Percentiles rank a stretch among this genome's conserved stretches.
Conservation (phyloP, 73 alveolate genomes). For the Paramecium bursaria region DNA sequence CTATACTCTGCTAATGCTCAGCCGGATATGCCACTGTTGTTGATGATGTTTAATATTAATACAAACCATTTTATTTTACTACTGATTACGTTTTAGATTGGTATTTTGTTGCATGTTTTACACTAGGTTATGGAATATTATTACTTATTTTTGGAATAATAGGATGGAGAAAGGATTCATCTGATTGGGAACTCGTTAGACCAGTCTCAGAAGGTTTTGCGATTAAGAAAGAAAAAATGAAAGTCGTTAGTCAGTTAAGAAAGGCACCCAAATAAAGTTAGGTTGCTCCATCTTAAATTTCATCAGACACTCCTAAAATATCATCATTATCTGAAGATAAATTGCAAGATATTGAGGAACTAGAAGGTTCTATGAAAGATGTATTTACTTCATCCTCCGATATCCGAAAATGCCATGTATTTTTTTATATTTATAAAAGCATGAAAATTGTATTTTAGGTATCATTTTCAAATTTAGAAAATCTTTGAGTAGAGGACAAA, state of each 20-base stretch:
- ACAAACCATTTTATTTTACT: conserved; percentile 1
- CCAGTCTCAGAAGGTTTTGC: conserved; percentile 18
- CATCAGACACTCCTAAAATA: not conserved
- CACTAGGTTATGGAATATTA: not conserved
- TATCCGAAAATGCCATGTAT: too few species aligned
- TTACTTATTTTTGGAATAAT: not conserved
- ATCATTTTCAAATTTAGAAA: not conserved
- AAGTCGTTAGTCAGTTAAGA: not conserved
- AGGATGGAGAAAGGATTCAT: not conserved
- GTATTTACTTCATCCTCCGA: not conserved
- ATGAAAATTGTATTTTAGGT: conserved; percentile 11
- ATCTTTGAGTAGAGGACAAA: not conserved
- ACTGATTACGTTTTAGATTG: conserved; percentile 7
- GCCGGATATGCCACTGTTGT: conserved; percentile 23
- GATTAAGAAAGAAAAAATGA: not conserved
- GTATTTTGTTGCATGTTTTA: not conserved
- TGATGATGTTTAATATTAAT: not conserved
- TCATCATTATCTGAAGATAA: not conserved
- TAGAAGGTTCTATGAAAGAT: not conserved
- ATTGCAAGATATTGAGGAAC: not conserved
- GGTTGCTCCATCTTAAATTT: not conserved
- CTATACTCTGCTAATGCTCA: not conserved
- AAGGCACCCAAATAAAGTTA: not conserved
- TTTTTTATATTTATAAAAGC: too few species aligned
- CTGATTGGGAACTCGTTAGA: not conserved